Evolutionary conservation across 2,329 filamentous ascomycete species (phyloP).

Genomic region (Paracoccidioides brasiliensis): DNA sequence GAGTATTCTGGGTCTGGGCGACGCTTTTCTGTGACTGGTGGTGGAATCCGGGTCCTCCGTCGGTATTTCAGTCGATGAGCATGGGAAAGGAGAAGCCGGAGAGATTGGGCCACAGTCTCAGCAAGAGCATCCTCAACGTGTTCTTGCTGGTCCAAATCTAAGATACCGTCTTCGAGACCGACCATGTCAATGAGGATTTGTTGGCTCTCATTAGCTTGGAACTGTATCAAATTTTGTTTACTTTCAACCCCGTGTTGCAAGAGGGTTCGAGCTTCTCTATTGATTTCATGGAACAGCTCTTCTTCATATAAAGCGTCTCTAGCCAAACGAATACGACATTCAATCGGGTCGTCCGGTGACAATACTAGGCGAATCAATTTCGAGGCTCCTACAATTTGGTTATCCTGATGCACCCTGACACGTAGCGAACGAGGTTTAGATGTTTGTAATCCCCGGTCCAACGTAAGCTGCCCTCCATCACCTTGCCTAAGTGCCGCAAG

Average conservation of each 20-base stretch:
- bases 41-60: conserved; percentile 50
- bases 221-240: conserved; percentile 45
- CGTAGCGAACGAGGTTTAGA: conserved; percentile 48
- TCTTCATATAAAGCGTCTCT: conserved; percentile 45
- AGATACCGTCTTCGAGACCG: conserved; percentile 39
- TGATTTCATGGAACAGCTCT: conserved; percentile 83
- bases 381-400: conserved; percentile 45
- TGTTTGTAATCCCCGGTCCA: conserved; percentile 50
- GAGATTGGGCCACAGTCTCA: conserved; percentile 50
- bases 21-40: conserved; percentile 40
- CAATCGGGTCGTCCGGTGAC: conserved; percentile 17
- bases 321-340: conserved; percentile 26
- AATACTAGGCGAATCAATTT: conserved; percentile 13
- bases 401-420: conserved; percentile 50
- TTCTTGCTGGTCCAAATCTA: conserved; percentile 16
- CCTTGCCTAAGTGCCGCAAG: conserved; percentile 65
- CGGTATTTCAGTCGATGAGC: conserved; percentile 65
- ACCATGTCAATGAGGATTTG: conserved; percentile 57
- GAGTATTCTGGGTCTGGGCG: conserved; percentile 39
- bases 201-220: conserved; percentile 40
- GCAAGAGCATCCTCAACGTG: conserved; percentile 38
- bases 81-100: conserved; percentile 65
- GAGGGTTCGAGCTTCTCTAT: conserved; percentile 63
- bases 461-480: conserved; percentile 58
- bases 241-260: conserved; percentile 57